Percentiles rank a stretch among this genome's conserved stretches.
Evolutionary conservation across 164 flowering plant genomes (phyloP).

Genomic region (Aristolochia contorta): DNA sequence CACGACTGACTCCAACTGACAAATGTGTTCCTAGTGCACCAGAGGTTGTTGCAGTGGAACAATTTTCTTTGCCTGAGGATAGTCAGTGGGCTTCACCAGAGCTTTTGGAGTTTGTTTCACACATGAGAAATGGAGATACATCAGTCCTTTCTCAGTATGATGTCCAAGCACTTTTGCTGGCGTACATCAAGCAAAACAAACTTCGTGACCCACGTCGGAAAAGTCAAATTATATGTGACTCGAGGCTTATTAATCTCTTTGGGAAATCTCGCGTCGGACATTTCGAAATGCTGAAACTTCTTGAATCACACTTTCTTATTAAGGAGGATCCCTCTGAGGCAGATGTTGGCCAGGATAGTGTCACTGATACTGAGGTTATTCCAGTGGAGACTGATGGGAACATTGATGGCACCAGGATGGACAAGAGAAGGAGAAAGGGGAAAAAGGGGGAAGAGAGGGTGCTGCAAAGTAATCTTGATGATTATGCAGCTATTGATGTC

Average conservation of each 20-base stretch:
- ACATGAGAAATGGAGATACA: constrained; percentile 75
- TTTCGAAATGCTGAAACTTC: constrained; percentile 95
- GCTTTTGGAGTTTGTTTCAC: constrained; percentile 82
- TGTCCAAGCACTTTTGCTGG: constrained; percentile 73
- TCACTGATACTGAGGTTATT: constrained; percentile 50
- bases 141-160: constrained; percentile 71
- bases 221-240: constrained; percentile 85
- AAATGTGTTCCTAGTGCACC: constrained; percentile 19
- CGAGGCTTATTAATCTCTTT: constrained; percentile 66
- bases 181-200: constrained; percentile 71
- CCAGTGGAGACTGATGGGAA: constrained; percentile 48
- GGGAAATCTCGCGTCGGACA: constrained; percentile 87
- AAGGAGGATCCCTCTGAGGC: constrained; percentile 38
- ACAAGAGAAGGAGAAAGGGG: constrained; percentile 56
- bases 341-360: constrained; percentile 56
- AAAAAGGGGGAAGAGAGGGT: constrained; percentile 51
- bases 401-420: constrained; percentile 31
- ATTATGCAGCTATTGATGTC: constrained; percentile 91
- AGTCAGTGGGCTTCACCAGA: constrained; percentile 87
- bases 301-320: constrained; percentile 70
- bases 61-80: constrained; percentile 21
- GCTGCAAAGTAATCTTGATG: constrained; percentile 56
- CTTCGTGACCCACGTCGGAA: constrained; percentile 86
- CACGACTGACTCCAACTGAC: constrained; percentile 26
- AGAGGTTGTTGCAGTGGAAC: constrained; percentile 14